These are phyloP conservation scores for Trichosanthes truncata DNA, from an alignment of 306 rosid genomes.

Conservation along the genomic window DNA sequence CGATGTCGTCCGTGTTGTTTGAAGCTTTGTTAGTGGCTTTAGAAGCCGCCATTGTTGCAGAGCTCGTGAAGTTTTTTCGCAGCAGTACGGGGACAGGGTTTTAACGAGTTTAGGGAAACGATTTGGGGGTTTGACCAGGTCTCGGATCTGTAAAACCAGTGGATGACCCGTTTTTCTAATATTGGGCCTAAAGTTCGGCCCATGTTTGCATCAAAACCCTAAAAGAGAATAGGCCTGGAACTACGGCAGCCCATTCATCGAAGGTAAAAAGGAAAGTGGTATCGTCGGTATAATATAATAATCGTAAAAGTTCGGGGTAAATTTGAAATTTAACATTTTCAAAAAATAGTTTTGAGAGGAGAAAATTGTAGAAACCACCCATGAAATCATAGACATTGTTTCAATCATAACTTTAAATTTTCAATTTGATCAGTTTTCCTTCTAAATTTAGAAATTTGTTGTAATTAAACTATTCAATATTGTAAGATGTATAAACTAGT, in stretches of 20 bases:
- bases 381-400: no score
- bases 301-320: no score
- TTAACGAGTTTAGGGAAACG: neutral
- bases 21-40: conserved; percentile 28
- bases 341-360: no score
- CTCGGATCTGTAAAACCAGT: neutral
- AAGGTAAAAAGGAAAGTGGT: neutral
- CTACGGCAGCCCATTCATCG: neutral
- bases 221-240: neutral
- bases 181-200: neutral
- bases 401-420: no score
- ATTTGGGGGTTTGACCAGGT: neutral
- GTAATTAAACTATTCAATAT: no score
- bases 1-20: conserved; percentile 32
- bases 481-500: no score
- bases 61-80: neutral
- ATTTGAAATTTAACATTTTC: no score
- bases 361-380: no score
- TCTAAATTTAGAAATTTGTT: no score
- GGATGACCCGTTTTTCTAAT: neutral
- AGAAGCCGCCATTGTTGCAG: conserved; percentile 46
- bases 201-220: neutral
- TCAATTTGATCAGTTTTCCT: no score
- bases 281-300: neutral
- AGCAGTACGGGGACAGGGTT: neutral